Base-by-base conservation (phyloP, 352 stramenopile genomes). In the Halophytophthora polymorphica region DNA sequence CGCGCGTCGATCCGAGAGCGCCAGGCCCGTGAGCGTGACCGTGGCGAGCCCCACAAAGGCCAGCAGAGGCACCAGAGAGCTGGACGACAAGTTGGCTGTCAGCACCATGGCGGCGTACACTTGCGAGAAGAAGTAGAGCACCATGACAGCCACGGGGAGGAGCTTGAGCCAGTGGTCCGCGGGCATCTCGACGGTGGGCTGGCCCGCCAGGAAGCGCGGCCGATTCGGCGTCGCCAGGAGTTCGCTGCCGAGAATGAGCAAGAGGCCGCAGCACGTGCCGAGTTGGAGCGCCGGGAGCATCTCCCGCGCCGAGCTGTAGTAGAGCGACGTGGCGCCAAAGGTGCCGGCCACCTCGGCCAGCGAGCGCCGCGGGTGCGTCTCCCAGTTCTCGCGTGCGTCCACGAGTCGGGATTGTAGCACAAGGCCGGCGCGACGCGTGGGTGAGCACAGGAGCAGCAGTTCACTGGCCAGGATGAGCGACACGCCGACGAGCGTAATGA, bases 131-230 rank as follows among this genome's bases (percentile, higher is more conserved):
- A 87, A 85, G 38, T 78, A 88, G 10, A 80, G 39, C 54, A 86
- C 68, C 71, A 87, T 87, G 17, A 83, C 73, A 8, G 77, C 57
- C 22, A 84, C 45, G 2, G 83, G 80, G 25, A 84, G 58, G 11
- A 91, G 42, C 53, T 93, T 93, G 35, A 91, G 71, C 80, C 78
- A 93, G 58, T 93, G 77, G 28, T 91, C 77, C 8, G 63, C 60
- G 1, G 71, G 79, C 37, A 88, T 71, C 39, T 75, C 68, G 19
- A 78, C 64, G 14, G 66, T 6, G 49, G 55, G 25, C 53, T 73
- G 5, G 59, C 50, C 13, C 53, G 56, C 57, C 6, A 63, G 38
- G 23, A 63, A 66, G 4, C 31, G 50, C 5, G 55, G 44, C 3
- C 53, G 29, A 23, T 47, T 63, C 11, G 50, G 57, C 15, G 56